A percentile compares a stretch with the other conserved stretches of the same genome.
These are phyloP conservation scores for Globisporangium heterothallicum DNA, from an alignment of 352 stramenopile species.

Conservation along the genomic window DNA sequence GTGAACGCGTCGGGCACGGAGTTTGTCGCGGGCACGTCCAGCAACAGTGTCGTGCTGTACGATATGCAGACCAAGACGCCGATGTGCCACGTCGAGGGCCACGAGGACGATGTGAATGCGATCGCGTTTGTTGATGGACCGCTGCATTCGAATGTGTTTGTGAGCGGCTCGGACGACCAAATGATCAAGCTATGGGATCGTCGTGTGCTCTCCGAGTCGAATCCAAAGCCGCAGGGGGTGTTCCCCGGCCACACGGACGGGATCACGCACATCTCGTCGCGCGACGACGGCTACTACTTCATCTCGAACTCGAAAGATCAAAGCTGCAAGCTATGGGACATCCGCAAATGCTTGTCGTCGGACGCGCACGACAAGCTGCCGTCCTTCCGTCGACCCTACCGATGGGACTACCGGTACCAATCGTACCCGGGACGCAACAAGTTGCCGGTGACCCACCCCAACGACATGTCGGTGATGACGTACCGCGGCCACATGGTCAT, in stretches of 20 bases:
- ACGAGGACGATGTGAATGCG: slow-evolving; percentile 78
- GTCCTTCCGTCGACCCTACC: slow-evolving; percentile 45
- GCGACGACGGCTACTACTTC: slow-evolving; percentile 85
- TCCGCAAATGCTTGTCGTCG: slow-evolving; percentile 67
- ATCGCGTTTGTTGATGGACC: slow-evolving; percentile 81
- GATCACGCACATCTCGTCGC: slow-evolving; percentile 74
- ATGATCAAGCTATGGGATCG: slow-evolving; percentile 86
- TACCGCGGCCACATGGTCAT: slow-evolving; percentile 77
- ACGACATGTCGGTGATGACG: slow-evolving; percentile 80
- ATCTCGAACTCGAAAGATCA: slow-evolving; percentile 87
- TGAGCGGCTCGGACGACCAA: slow-evolving; percentile 77
- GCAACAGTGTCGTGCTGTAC: slow-evolving; percentile 72
- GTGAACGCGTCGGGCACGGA: slow-evolving; percentile 72
- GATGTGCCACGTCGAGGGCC: slow-evolving; percentile 63
- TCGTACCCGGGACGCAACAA: slow-evolving; percentile 61
- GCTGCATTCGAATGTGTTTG: slow-evolving; percentile 81
- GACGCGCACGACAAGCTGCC: slow-evolving; percentile 36
- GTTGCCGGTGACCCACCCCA: slow-evolving; percentile 50
- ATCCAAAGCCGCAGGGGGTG: slow-evolving; percentile 68
- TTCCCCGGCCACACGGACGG: slow-evolving; percentile 83
- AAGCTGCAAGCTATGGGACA: slow-evolving; percentile 80
- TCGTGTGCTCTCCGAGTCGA: slow-evolving; percentile 66
- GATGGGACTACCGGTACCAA: slow-evolving; percentile 82
- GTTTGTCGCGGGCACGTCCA: slow-evolving; percentile 75
- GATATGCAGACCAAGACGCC: slow-evolving; percentile 70